Base-by-base conservation (phyloP, 2,329 filamentous ascomycete genomes). In the Neonectria neomacrospora region DNA sequence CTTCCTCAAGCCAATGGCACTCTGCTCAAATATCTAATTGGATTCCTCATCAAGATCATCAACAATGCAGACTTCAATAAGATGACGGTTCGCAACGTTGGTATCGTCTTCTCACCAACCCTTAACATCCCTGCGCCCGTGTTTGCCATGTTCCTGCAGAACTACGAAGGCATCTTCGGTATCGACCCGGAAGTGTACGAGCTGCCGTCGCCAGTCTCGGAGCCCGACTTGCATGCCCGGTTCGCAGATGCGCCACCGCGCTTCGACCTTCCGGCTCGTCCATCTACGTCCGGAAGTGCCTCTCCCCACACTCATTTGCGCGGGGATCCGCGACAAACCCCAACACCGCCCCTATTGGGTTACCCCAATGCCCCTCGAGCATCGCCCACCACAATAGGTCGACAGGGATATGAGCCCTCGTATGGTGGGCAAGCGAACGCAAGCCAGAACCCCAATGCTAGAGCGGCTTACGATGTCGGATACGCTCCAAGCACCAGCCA, bases 81-180 rank as follows among this genome's bases (percentile, higher is more conserved):
- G 84, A 99, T 99, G 96, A 97, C 92, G 11, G 92, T 97, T 56
- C 90, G 95, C 69, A 99, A 99, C 74, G 93, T 99, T 58, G 95
- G 96, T 67, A 98, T 99, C 71, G 95, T 99, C 60, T 99, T 99
- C 78, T 97, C 96, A 16, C 96, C 96, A 0, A 98, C 96, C 0
- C 85, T 99, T 57, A 98, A 98, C 77, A 97, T 99, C 45, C 95
- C 96, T 0, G 94, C 94, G 0, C 94, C 95, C 0, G 91, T 99
- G 11, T 97, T 99, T 76, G 94, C 94, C 3, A 86, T 96, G 77
- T 96, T 99, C 78, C 84, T 99, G 61, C 94, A 96, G 67, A 94
- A 98, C 73, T 97, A 93, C 75, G 86, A 91, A 66, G 87, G 86
- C 44, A 95, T 99, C 51, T 99, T 98, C 75, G 91, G 91, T 20